Percentiles rank a stretch among this genome's conserved stretches.
phyloP scores from a whole-genome alignment of 2,329 filamentous ascomycete genomes.

The Botrytis fabae region DNA sequence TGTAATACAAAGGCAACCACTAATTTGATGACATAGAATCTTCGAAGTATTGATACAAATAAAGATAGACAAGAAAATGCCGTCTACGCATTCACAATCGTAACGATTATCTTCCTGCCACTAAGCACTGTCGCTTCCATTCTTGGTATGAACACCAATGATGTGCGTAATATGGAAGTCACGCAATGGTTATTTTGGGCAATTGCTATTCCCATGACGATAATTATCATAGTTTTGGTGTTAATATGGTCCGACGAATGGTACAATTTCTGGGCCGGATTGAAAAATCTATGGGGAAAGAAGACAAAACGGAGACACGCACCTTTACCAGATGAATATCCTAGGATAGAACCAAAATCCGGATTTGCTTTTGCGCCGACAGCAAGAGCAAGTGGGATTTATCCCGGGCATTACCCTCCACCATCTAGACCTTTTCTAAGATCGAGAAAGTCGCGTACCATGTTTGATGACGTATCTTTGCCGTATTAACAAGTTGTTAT shows the following conservation, averaged over 20 bases:
- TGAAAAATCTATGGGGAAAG: not conserved
- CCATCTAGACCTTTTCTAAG: not conserved
- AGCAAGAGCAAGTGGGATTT: not conserved
- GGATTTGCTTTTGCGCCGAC: not conserved
- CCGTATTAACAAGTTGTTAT: not conserved
- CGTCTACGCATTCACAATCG: slow-evolving; percentile 40
- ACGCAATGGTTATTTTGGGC: slow-evolving; percentile 41
- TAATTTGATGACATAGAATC: slow-evolving; percentile 25
- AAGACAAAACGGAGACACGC: not conserved
- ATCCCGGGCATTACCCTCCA: not conserved
- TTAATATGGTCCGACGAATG: slow-evolving; percentile 32
- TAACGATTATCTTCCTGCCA: slow-evolving; percentile 42
- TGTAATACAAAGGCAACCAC: not conserved
- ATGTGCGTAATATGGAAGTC: slow-evolving; percentile 37
- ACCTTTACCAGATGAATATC: not conserved
- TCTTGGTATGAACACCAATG: slow-evolving; percentile 41
- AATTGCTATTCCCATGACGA: slow-evolving; percentile 38
- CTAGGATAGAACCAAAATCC: not conserved
- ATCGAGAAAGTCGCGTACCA: not conserved
- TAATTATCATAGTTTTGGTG: slow-evolving; percentile 33
- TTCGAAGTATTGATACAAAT: slow-evolving; percentile 35
- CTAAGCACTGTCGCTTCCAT: slow-evolving; percentile 39
- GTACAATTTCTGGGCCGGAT: slow-evolving; percentile 1
- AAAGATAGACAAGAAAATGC: slow-evolving; percentile 38
- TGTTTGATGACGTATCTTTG: not conserved